Percentiles rank a stretch among this genome's conserved stretches.
phyloP scores from a whole-genome alignment of 2,329 filamentous ascomycete species.

The Lachnellula subtilissima region DNA sequence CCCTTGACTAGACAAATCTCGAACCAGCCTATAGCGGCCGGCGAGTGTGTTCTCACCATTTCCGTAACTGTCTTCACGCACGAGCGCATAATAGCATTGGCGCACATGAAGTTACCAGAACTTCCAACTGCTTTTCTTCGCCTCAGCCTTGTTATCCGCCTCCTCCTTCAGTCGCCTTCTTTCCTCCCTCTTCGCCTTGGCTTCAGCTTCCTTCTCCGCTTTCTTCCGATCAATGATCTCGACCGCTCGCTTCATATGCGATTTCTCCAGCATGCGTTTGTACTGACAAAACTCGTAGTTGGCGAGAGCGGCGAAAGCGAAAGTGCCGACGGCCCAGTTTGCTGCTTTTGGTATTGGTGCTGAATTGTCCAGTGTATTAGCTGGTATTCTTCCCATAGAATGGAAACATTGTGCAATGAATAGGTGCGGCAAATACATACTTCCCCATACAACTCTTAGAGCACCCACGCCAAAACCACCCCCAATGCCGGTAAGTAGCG shows the following conservation, averaged over 20 bases:
- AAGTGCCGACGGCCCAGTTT: conserved; percentile 82
- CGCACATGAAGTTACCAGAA: conserved; percentile 26
- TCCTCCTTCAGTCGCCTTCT: conserved; percentile 40
- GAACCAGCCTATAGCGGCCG: too few species aligned
- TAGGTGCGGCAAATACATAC: conserved; percentile 41
- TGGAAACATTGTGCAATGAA: too few species aligned
- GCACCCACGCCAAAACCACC: conserved; percentile 72
- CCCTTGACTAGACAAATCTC: too few species aligned
- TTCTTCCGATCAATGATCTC: conserved; percentile 75
- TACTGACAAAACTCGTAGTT: conserved; percentile 84
- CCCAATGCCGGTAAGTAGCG: conserved; percentile 77
- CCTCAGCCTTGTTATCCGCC: conserved; percentile 33
- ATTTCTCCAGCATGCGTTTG: conserved; percentile 66
- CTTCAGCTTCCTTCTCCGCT: conserved; percentile 52
- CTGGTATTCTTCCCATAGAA: too few species aligned
- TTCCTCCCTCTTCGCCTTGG: conserved; percentile 37
- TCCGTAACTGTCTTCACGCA: not conserved
- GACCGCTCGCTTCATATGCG: conserved; percentile 79
- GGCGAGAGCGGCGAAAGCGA: conserved; percentile 62
- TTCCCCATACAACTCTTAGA: conserved; percentile 67
- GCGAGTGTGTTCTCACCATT: too few species aligned
- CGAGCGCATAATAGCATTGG: conserved; percentile 7
- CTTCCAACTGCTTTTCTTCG: conserved; percentile 27
- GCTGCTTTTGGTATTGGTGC: conserved; percentile 61
- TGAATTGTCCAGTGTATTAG: conserved; percentile 22